Percentiles rank a stretch among this genome's conserved stretches.
Conservation (phyloP, 176 grass and related monocot genomes). For the Phoenix dactylifera region DNA sequence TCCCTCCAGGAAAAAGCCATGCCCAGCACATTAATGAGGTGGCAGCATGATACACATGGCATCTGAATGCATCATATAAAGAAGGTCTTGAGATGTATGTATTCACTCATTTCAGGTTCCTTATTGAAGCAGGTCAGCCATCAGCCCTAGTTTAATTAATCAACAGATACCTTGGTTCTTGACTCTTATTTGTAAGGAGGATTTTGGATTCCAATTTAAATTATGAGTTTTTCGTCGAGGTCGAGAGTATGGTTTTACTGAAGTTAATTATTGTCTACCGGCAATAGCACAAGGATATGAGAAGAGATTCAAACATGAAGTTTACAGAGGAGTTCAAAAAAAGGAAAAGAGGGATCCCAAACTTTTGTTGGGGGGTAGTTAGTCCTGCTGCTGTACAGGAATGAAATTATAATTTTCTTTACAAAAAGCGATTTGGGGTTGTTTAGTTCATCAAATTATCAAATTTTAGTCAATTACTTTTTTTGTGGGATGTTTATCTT, state of each 20-base stretch:
- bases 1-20: constrained; percentile 76
- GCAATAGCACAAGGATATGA: not conserved
- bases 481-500: too few species aligned
- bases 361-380: too few species aligned
- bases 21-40: constrained; percentile 79
- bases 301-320: constrained; percentile 1
- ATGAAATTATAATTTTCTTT: too few species aligned
- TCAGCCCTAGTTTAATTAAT: too few species aligned
- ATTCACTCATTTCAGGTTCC: too few species aligned
- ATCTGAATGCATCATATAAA: too few species aligned
- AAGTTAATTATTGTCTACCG: not conserved
- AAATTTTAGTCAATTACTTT: too few species aligned
- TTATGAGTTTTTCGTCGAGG: not conserved
- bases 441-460: too few species aligned
- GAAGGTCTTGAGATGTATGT: too few species aligned
- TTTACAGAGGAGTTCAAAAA: not conserved
- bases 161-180: not conserved
- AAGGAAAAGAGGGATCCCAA: not conserved
- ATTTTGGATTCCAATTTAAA: not conserved
- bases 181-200: not conserved
- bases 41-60: constrained; percentile 27
- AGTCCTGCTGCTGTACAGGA: not conserved
- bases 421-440: too few species aligned
- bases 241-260: not conserved
- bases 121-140: too few species aligned